These are phyloP conservation scores for Dryas integrifolia DNA, from an alignment of 331 rosid species.

Conservation along the genomic window DNA sequence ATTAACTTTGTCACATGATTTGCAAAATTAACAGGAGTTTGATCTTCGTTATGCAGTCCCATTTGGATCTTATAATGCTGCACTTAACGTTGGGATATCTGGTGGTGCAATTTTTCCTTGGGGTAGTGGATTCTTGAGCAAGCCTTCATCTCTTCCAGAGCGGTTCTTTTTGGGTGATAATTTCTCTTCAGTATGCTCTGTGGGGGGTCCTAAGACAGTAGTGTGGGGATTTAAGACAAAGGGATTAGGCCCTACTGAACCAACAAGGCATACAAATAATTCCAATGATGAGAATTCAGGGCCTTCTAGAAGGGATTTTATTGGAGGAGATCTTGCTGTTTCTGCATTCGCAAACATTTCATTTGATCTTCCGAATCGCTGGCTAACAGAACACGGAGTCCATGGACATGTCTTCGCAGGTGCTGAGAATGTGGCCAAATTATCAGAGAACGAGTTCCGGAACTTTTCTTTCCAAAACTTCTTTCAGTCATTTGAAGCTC, in stretches of 20 bases:
- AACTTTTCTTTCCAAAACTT: conserved; percentile 60
- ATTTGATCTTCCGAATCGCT: conserved; percentile 75
- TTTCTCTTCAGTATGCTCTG: conserved; percentile 85
- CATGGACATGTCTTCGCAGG: conserved; percentile 84
- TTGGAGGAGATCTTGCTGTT: conserved; percentile 96
- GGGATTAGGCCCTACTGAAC: conserved; percentile 85
- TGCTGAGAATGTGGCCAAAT: conserved; percentile 75
- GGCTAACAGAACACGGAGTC: conserved; percentile 85
- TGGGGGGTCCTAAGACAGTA: conserved; percentile 69
- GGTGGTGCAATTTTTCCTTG: conserved; percentile 78
- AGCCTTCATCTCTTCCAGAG: conserved; percentile 85
- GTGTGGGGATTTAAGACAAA: conserved; percentile 87
- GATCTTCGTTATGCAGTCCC: conserved; percentile 86
- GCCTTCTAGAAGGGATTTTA: conserved; percentile 53
- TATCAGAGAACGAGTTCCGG: conserved; percentile 71
- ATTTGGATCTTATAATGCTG: conserved; percentile 72
- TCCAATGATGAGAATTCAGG: conserved; percentile 42
- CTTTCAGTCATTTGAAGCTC: conserved; percentile 70
- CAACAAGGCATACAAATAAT: conserved; percentile 55
- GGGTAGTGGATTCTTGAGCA: conserved; percentile 77
- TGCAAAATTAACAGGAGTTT: conserved; percentile 51
- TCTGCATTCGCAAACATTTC: conserved; percentile 92
- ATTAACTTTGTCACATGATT: conserved; percentile 9
- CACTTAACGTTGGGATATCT: conserved; percentile 84
- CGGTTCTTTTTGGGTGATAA: conserved; percentile 95